phyloP scores from a whole-genome alignment of 2,329 filamentous ascomycete species.

The Pezicula neosporulosa region DNA sequence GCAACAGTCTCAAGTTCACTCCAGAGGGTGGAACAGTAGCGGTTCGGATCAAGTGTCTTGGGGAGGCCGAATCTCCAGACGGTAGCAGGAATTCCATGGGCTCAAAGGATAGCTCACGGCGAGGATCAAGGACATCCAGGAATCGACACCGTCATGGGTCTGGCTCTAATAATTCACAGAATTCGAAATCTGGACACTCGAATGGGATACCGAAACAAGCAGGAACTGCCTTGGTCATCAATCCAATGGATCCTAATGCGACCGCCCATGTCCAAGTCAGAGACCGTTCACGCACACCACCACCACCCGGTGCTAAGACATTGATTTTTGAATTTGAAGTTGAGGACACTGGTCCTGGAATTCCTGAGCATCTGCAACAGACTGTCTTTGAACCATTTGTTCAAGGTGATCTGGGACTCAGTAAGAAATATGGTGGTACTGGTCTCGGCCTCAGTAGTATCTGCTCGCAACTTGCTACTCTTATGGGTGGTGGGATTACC shows the following conservation, averaged over 20 bases:
- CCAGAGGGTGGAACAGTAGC: slow-evolving; percentile 71
- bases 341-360: slow-evolving; percentile 83
- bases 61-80: slow-evolving; percentile 41
- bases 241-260: slow-evolving; percentile 47
- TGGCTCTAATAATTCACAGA: slow-evolving; percentile 41
- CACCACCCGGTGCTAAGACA: slow-evolving; percentile 60
- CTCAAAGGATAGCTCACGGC: slow-evolving; percentile 21
- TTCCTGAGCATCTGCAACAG: slow-evolving; percentile 71
- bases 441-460: slow-evolving; percentile 86
- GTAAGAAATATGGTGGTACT: slow-evolving; percentile 87
- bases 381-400: slow-evolving; percentile 93
- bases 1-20: slow-evolving; percentile 90
- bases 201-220: slow-evolving; percentile 23
- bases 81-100: slow-evolving; percentile 23
- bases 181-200: slow-evolving; percentile 35
- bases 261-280: slow-evolving; percentile 34
- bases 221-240: slow-evolving; percentile 58
- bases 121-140: slow-evolving; percentile 18
- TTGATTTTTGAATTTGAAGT: slow-evolving; percentile 85
- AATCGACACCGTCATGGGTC: slow-evolving; percentile 21
- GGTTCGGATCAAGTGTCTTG: slow-evolving; percentile 71
- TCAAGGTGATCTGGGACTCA: slow-evolving; percentile 84
- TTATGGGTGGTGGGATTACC: slow-evolving; percentile 78
- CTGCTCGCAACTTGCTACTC: slow-evolving; percentile 76
- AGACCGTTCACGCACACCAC: slow-evolving; percentile 56